These are phyloP conservation scores for Trametes sp. DNA, from an alignment of 1,284 basidiomycete species.

Conservation along the genomic window DNA sequence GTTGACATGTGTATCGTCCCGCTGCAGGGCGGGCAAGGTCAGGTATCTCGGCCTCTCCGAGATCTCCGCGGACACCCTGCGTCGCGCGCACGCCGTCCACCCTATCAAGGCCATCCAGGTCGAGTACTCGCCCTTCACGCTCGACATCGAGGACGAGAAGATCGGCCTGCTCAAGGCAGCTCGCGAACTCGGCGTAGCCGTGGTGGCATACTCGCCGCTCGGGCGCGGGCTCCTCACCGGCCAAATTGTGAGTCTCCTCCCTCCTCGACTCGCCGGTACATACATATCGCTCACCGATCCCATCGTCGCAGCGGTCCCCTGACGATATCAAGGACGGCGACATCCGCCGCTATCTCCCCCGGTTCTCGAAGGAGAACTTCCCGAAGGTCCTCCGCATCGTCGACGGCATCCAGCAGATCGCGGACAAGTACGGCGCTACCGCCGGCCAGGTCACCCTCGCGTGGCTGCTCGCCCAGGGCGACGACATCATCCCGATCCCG, in stretches of 20 bases:
- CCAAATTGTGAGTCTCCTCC: constrained; percentile 45
- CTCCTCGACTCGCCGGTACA: neutral
- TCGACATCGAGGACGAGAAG: constrained; percentile 43
- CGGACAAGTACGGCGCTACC: constrained; percentile 44
- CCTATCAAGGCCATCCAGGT: constrained; percentile 52
- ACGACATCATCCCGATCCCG: constrained; percentile 49
- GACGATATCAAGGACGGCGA: constrained; percentile 63
- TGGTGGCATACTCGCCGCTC: constrained; percentile 53
- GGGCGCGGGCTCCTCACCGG: constrained; percentile 64
- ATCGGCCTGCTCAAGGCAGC: constrained; percentile 40
- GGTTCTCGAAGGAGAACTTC: constrained; percentile 55
- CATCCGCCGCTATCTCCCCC: constrained; percentile 46
- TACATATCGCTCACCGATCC: neutral
- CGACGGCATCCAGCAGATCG: constrained; percentile 45
- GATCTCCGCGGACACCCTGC: constrained; percentile 50
- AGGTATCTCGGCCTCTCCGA: constrained; percentile 54
- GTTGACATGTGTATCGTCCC: neutral
- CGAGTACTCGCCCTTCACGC: constrained; percentile 54
- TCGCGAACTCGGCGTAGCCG: constrained; percentile 40
- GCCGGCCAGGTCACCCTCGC: constrained; percentile 52
- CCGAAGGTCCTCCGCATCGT: constrained; percentile 52
- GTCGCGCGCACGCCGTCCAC: constrained; percentile 50
- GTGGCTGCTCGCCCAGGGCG: constrained; percentile 50
- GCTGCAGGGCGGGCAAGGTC: constrained; percentile 48
- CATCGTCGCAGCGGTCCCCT: constrained; percentile 48